phyloP scores from a whole-genome alignment of 345 rosid genomes.

The Stellera chamaejasme region DNA sequence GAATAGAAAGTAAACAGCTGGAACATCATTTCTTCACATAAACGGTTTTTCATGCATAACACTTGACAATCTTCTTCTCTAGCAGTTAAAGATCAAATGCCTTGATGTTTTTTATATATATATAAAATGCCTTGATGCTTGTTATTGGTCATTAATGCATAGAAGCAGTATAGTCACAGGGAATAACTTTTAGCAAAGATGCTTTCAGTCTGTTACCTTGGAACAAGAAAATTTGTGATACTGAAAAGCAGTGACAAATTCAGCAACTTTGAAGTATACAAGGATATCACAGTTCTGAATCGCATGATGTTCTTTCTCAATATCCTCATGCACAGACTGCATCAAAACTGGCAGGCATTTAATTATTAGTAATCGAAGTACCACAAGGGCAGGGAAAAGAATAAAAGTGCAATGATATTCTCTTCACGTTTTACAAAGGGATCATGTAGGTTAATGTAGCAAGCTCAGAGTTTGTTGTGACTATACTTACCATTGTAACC shows the following conservation, averaged over 20 bases:
- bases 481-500: conserved; percentile 70
- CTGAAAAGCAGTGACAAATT: conserved; percentile 73
- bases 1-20: no score
- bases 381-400: conserved; percentile 9
- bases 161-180: conserved; percentile 15
- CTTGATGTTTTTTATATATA: no score
- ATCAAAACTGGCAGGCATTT: conserved; percentile 50
- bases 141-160: neutral
- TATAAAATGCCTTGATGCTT: no score
- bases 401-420: neutral
- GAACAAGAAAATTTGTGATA: conserved; percentile 52
- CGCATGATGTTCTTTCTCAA: conserved; percentile 76
- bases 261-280: conserved; percentile 72
- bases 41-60: no score
- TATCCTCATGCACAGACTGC: conserved; percentile 76
- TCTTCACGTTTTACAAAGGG: neutral
- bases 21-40: no score
- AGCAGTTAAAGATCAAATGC: no score
- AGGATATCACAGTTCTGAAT: conserved; percentile 69
- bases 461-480: conserved; percentile 1
- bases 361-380: conserved; percentile 12
- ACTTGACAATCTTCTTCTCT: no score
- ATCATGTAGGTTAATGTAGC: neutral
- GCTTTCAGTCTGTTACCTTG: conserved; percentile 30
- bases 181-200: no score